Evolutionary conservation across 148 eudicot genomes (phyloP).

Genomic region (Camellia japonica): DNA sequence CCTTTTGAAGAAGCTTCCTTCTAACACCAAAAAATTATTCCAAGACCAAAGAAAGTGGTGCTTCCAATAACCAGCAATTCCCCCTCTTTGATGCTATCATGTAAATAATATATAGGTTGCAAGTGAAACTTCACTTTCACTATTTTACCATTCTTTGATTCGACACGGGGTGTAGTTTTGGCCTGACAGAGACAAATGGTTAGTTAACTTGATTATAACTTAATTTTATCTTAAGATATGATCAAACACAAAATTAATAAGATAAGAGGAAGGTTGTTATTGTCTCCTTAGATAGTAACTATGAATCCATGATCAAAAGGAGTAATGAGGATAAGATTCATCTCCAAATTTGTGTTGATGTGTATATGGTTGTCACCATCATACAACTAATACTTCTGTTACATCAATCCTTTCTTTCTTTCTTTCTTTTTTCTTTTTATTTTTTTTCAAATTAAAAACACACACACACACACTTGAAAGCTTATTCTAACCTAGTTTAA

Average conservation of each 20-base stretch:
- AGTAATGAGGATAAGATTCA: background rate
- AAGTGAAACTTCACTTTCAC: slow-evolving; percentile 9
- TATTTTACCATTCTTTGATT: background rate
- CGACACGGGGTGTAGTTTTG: background rate
- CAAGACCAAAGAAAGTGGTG: slow-evolving; percentile 10
- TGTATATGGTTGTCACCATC: slow-evolving; percentile 4
- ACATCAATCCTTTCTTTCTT: too few species aligned
- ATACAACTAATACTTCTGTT: too few species aligned
- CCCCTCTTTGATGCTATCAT: background rate
- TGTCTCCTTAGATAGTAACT: background rate
- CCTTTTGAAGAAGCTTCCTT: slow-evolving; percentile 1
- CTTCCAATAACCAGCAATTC: slow-evolving; percentile 9
- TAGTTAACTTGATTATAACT: background rate
- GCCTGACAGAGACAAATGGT: background rate
- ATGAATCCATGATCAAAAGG: background rate
- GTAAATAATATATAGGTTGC: background rate
- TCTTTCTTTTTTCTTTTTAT: too few species aligned
- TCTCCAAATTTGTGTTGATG: background rate
- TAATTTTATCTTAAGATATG: background rate
- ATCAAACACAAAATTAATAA: background rate
- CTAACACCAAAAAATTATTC: background rate
- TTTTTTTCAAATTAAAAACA: too few species aligned
- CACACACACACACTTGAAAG: too few species aligned
- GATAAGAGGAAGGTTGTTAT: background rate
- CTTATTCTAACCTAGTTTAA: too few species aligned